Evolutionary conservation across 345 rosid species (phyloP).

Genomic region (Gossypium thurberi): DNA sequence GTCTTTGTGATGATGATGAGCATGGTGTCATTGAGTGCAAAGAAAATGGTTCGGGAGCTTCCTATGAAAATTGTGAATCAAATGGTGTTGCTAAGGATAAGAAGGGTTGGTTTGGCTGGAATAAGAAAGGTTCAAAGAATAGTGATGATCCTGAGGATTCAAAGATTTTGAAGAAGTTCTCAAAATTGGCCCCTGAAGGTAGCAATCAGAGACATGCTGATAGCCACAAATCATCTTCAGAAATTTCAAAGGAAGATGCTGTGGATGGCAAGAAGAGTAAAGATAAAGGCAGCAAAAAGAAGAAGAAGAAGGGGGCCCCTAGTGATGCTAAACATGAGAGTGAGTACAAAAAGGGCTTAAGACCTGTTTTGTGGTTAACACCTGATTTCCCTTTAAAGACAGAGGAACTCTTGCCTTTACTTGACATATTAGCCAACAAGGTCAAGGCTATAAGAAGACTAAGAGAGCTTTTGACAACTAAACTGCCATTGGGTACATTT

Average conservation of each 20-base stretch:
- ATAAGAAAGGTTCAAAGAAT: conserved; percentile 60
- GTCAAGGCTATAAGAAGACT: conserved; percentile 96
- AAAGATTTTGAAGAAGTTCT: conserved; percentile 49
- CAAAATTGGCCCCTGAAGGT: conserved; percentile 71
- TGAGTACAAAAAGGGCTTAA: conserved; percentile 89
- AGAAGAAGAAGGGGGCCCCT: conserved; percentile 57
- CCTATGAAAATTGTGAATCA: conserved; percentile 51
- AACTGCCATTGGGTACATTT: conserved; percentile 87
- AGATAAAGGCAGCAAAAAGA: conserved; percentile 73
- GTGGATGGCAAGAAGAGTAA: conserved; percentile 63
- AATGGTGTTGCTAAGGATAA: conserved; percentile 63
- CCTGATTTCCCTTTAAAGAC: conserved; percentile 90
- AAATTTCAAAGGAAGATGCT: conserved; percentile 47
- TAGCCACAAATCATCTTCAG: conserved; percentile 54
- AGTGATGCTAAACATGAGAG: conserved; percentile 70
- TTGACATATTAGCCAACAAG: conserved; percentile 95
- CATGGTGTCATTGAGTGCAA: conserved; percentile 41
- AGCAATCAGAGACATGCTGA: conserved; percentile 48
- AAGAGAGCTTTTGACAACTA: conserved; percentile 97
- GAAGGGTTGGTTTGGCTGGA: conserved; percentile 98
- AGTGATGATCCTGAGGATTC: conserved; percentile 60
- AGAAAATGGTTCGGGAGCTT: conserved; percentile 54
- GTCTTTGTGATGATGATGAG: conserved; percentile 63
- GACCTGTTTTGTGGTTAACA: conserved; percentile 95
- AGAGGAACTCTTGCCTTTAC: conserved; percentile 88